phyloP scores from a whole-genome alignment of 129 eudicot species.

The Logfia minima region DNA sequence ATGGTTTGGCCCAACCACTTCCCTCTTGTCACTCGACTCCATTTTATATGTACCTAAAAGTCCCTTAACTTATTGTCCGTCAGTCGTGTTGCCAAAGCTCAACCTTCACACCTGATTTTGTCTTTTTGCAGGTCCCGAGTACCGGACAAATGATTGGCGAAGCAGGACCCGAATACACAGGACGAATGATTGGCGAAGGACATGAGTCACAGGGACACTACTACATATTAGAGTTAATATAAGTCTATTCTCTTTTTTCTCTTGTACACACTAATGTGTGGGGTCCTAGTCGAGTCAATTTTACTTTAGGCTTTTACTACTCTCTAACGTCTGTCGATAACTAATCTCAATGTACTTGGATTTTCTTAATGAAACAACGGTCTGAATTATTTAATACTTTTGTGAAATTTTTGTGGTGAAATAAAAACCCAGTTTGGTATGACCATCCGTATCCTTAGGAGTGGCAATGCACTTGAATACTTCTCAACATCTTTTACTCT shows the following conservation, averaged over 20 bases:
- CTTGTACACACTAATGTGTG: neutral
- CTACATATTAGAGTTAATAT: neutral
- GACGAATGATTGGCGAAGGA: neutral
- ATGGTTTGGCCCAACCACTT: neutral
- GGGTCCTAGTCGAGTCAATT: neutral
- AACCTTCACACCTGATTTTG: neutral
- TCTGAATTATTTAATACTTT: neutral
- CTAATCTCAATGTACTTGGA: neutral
- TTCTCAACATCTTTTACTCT: neutral
- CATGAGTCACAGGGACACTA: neutral
- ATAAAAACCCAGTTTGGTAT: neutral
- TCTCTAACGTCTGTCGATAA: neutral
- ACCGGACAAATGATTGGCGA: neutral
- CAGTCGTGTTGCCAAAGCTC: neutral
- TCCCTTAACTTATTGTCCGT: neutral
- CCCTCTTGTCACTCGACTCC: neutral
- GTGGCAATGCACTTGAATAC: neutral
- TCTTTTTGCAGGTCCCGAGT: neutral
- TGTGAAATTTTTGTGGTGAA: neutral
- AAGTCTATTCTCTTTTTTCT: neutral
- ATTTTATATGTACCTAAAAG: neutral
- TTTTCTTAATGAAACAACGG: neutral
- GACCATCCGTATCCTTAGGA: neutral
- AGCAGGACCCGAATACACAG: no score
- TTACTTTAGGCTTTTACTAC: neutral